A percentile compares a stretch with the other conserved stretches of the same genome.
These are phyloP conservation scores for Selaginella moellendorffii DNA, from an alignment of 75 land plant genomes.

Conservation along the genomic window DNA sequence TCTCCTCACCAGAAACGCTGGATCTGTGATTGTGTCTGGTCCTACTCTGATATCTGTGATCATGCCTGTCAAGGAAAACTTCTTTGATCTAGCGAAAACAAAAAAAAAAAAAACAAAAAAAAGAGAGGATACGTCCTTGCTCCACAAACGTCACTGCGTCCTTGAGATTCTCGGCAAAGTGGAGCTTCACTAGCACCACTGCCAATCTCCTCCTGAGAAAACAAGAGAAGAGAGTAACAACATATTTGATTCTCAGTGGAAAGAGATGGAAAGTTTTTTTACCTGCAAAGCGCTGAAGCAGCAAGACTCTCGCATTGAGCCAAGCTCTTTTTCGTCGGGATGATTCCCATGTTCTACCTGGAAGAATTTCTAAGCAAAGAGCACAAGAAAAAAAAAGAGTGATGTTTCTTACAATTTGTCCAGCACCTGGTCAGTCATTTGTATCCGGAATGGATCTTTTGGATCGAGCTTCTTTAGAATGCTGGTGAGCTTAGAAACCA, in stretches of 20 bases:
- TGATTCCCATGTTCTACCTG: conserved; percentile 82
- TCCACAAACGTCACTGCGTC: conserved; percentile 87
- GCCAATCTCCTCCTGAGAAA: conserved; percentile 60
- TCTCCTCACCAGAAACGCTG: conserved; percentile 79
- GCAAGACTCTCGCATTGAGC: conserved; percentile 57
- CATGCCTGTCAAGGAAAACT: too few relatives aligned
- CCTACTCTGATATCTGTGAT: conserved; percentile 65
- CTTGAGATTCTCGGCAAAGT: conserved; percentile 64
- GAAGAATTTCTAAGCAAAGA: too few relatives aligned
- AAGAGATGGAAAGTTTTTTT: too few relatives aligned
- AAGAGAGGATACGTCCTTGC: conserved; percentile 73
- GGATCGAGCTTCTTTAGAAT: conserved; percentile 75
- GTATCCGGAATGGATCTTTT: conserved; percentile 66
- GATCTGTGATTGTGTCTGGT: conserved; percentile 84
- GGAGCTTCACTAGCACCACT: conserved; percentile 45
- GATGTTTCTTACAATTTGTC: conserved; percentile 57
- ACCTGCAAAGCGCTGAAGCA: conserved; percentile 83
- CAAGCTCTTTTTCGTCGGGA: conserved; percentile 65
- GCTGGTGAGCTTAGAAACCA: conserved; percentile 59
- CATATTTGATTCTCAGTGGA: too few relatives aligned
- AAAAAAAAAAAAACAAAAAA: too few relatives aligned
- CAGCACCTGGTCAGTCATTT: conserved; percentile 62
- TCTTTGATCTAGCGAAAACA: too few relatives aligned
- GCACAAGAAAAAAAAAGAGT: conserved; percentile 2
- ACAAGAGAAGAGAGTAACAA: too few relatives aligned